A percentile compares a stretch with the other conserved stretches of the same genome.
These are phyloP conservation scores for Elaeis guineensis DNA, from an alignment of 176 grass and related monocot species.

Conservation along the genomic window DNA sequence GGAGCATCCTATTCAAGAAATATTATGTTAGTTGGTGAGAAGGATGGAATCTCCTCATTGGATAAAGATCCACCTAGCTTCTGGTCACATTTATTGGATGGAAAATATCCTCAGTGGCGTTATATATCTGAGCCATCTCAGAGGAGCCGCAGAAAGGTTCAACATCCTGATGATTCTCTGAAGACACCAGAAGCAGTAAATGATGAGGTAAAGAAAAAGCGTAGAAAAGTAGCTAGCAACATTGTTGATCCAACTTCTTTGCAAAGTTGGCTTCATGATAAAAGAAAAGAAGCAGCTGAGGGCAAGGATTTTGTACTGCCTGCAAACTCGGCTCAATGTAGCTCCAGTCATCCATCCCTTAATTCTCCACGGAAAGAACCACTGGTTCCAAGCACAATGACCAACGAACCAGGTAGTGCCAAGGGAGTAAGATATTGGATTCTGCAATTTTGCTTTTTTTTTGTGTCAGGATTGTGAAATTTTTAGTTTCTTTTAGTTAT, in stretches of 20 bases:
- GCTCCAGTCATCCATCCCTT: conserved; percentile 30
- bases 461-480: background rate
- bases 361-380: conserved; percentile 42
- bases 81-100: conserved; percentile 68
- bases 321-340: conserved; percentile 20
- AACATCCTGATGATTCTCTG: conserved; percentile 30
- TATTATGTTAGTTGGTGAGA: conserved; percentile 59
- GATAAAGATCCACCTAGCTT: conserved; percentile 64
- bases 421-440: background rate
- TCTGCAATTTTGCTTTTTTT: background rate
- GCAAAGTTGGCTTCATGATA: conserved; percentile 15
- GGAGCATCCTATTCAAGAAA: conserved; percentile 63
- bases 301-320: conserved; percentile 17
- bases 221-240: conserved; percentile 35
- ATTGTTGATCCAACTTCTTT: conserved; percentile 28
- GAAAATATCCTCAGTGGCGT: conserved; percentile 57
- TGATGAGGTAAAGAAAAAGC: conserved; percentile 45
- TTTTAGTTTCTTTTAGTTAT: background rate
- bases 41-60: conserved; percentile 42
- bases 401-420: background rate
- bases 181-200: conserved; percentile 35
- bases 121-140: conserved; percentile 60
- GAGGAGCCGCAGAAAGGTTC: conserved; percentile 72
- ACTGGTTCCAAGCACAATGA: conserved; percentile 24
- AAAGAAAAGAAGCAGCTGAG: conserved; percentile 19